Conservation (phyloP, 352 stramenopile genomes). For the Phytophthora sojae region DNA sequence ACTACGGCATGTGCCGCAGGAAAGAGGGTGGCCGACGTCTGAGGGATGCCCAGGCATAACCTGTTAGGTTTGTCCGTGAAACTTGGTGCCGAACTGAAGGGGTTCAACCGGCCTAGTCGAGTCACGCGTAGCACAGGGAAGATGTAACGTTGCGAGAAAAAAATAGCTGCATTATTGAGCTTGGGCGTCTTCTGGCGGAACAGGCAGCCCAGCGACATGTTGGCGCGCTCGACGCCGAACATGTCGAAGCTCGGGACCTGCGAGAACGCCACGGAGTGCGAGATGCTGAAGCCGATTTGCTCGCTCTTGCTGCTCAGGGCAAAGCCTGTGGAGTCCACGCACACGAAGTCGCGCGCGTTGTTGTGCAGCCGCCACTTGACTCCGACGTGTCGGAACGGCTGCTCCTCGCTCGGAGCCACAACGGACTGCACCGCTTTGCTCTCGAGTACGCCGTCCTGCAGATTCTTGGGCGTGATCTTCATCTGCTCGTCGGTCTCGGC, state of each 20-base stretch:
- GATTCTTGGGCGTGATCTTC: constrained; percentile 50
- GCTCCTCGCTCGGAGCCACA: constrained; percentile 38
- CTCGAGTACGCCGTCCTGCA: constrained; percentile 54
- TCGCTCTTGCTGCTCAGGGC: constrained; percentile 23
- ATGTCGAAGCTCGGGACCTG: constrained; percentile 62
- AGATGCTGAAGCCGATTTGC: constrained; percentile 40
- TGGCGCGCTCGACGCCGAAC: constrained; percentile 67
- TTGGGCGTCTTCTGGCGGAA: constrained; percentile 49
- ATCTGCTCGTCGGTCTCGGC: constrained; percentile 52
- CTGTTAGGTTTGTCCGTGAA: neutral
- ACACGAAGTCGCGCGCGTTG: constrained; percentile 58
- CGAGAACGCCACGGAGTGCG: constrained; percentile 44
- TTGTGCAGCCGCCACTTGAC: constrained; percentile 68
- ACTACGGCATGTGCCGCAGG: neutral
- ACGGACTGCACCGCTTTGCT: constrained; percentile 64
- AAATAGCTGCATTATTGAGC: no score
- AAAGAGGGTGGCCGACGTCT: neutral
- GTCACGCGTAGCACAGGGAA: no score
- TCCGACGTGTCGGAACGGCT: constrained; percentile 63
- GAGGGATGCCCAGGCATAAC: neutral
- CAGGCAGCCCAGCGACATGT: constrained; percentile 59
- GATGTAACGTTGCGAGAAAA: no score
- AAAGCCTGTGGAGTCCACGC: constrained; percentile 42
- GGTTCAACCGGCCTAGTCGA: no score
- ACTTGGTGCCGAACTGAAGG: no score